Evolutionary conservation across 768 basidiomycete species (phyloP).

Genomic region (Russula compacta): DNA sequence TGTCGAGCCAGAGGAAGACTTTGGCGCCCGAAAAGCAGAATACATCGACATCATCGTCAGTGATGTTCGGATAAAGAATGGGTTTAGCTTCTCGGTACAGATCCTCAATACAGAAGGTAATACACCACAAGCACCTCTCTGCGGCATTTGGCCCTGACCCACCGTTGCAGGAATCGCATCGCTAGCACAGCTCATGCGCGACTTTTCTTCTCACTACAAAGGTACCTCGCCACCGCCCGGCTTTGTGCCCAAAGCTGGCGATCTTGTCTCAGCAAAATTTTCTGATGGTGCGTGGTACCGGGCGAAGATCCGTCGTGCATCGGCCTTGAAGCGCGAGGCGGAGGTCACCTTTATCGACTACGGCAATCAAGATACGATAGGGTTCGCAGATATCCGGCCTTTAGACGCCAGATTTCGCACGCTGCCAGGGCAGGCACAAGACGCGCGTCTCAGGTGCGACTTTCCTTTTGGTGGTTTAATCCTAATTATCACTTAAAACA

Average conservation of each 20-base stretch:
- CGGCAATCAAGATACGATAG: slow-evolving; percentile 85
- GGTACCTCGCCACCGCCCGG: slow-evolving; percentile 51
- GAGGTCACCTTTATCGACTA: slow-evolving; percentile 94
- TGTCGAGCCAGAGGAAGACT: slow-evolving; percentile 35
- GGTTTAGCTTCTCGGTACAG: slow-evolving; percentile 87
- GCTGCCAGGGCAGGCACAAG: slow-evolving; percentile 88
- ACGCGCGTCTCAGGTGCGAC: slow-evolving; percentile 79
- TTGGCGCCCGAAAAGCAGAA: slow-evolving; percentile 61
- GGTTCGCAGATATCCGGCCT: slow-evolving; percentile 79
- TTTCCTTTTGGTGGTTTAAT: neutral
- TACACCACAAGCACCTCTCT: slow-evolving; percentile 12
- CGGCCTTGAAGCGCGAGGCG: slow-evolving; percentile 84
- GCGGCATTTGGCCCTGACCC: neutral
- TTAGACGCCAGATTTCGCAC: slow-evolving; percentile 85
- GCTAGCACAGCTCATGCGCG: slow-evolving; percentile 88
- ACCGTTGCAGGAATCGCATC: slow-evolving; percentile 65
- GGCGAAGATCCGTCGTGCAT: slow-evolving; percentile 80
- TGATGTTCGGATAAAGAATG: slow-evolving; percentile 65
- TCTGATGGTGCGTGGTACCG: slow-evolving; percentile 95
- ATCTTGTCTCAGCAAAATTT: slow-evolving; percentile 91
- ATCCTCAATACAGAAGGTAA: slow-evolving; percentile 83
- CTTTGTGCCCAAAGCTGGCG: slow-evolving; percentile 76
- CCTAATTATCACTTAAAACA: neutral
- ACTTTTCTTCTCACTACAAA: slow-evolving; percentile 83
- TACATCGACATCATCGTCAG: slow-evolving; percentile 92